These are phyloP conservation scores for Rubia peregrina DNA, from an alignment of 305 asterid genomes.

Conservation along the genomic window DNA sequence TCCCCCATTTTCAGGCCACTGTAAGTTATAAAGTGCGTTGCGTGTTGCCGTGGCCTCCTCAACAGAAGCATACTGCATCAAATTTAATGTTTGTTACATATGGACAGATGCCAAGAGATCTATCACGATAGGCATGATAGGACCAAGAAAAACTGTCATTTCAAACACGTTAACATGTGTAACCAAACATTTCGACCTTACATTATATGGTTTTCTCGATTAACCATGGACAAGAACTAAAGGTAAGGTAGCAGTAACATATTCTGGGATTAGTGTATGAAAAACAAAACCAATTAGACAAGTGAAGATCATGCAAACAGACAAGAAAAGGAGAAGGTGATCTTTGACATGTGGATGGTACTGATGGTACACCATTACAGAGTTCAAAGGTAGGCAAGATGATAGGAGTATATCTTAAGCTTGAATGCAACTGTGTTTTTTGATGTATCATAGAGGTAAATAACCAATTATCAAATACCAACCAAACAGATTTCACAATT, in stretches of 20 bases:
- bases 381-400: background rate
- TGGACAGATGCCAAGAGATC: background rate
- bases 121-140: background rate
- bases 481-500: background rate
- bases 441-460: no score
- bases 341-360: no score
- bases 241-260: no score
- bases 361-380: background rate
- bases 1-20: slow-evolving; percentile 37
- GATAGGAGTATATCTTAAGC: no score
- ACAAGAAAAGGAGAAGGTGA: background rate
- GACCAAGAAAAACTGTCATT: background rate
- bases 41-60: slow-evolving; percentile 35
- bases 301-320: background rate
- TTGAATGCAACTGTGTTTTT: no score
- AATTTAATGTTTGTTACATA: background rate
- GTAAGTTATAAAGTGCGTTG: slow-evolving; percentile 28
- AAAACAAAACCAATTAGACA: background rate
- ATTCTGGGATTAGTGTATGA: no score
- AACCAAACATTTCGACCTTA: background rate
- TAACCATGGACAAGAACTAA: background rate
- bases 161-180: background rate
- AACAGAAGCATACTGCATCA: slow-evolving; percentile 26
- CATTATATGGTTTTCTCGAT: background rate
- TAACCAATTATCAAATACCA: background rate